These are phyloP conservation scores for Cryptosporidium ubiquitum DNA, from an alignment of 169 alveolate species.

Conservation along the genomic window DNA sequence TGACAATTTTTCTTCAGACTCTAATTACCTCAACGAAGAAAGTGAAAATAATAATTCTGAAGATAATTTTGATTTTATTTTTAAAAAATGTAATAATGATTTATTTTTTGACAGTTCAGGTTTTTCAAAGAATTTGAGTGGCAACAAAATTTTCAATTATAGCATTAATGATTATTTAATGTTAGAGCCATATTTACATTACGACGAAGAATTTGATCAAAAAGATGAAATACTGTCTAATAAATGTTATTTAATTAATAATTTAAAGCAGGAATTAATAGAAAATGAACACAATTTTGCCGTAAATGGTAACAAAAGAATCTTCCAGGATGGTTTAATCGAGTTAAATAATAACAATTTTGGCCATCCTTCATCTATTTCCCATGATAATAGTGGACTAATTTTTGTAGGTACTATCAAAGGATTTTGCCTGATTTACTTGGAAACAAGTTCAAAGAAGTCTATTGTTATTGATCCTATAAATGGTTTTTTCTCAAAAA, in stretches of 20 bases:
- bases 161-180: neutral
- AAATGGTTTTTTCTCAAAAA: constrained; percentile 10
- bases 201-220: constrained; percentile 2
- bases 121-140: neutral
- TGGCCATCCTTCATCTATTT: constrained; percentile 50
- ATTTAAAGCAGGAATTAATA: neutral
- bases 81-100: neutral
- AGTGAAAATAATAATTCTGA: neutral
- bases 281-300: neutral
- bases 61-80: neutral
- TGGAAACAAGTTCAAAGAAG: neutral
- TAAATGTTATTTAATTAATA: neutral
- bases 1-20: neutral
- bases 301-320: constrained; percentile 24
- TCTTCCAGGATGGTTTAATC: constrained; percentile 4
- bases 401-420: constrained; percentile 50
- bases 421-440: constrained; percentile 2
- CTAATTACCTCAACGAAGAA: neutral
- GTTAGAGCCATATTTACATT: constrained; percentile 60
- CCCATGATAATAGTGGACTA: constrained; percentile 40
- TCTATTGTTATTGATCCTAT: constrained; percentile 26
- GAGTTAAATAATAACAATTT: neutral
- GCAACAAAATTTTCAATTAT: neutral
- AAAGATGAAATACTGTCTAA: neutral
- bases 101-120: neutral